These are phyloP conservation scores for Salisapilia sapeloensis DNA, from an alignment of 352 stramenopile species.

Conservation along the genomic window DNA sequence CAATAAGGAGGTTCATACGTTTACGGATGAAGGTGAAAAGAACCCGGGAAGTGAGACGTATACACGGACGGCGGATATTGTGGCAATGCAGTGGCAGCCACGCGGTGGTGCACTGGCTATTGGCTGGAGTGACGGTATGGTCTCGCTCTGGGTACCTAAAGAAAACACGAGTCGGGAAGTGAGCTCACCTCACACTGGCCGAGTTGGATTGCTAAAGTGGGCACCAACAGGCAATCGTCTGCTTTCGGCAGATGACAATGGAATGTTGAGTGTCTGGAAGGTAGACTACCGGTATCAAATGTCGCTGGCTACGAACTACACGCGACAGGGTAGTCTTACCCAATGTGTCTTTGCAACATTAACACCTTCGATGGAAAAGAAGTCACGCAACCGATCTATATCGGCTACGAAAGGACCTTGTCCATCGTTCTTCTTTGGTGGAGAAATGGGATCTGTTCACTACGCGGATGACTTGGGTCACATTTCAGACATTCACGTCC, in stretches of 20 bases:
- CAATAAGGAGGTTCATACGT: slow-evolving; percentile 81
- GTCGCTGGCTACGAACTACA: slow-evolving; percentile 66
- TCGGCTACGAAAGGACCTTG: too few species aligned
- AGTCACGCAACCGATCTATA: too few species aligned
- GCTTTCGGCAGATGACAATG: slow-evolving; percentile 80
- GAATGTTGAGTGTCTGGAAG: slow-evolving; percentile 75
- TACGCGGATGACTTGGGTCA: slow-evolving; percentile 87
- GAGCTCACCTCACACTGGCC: slow-evolving; percentile 61
- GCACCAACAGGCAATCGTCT: slow-evolving; percentile 73
- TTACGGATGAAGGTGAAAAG: slow-evolving; percentile 79
- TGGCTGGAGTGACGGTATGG: slow-evolving; percentile 78
- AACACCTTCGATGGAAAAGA: too few species aligned
- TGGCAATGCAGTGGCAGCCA: slow-evolving; percentile 81
- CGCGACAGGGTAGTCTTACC: slow-evolving; percentile 72
- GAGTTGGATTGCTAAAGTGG: slow-evolving; percentile 79
- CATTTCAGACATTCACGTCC: slow-evolving; percentile 78
- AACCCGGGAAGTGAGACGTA: slow-evolving; percentile 30
- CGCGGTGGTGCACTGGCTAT: slow-evolving; percentile 53
- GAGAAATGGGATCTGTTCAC: slow-evolving; percentile 78
- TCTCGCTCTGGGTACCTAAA: slow-evolving; percentile 69
- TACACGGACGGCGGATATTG: slow-evolving; percentile 42
- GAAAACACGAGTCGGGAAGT: slow-evolving; percentile 52
- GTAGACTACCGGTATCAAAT: slow-evolving; percentile 67
- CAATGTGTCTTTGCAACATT: slow-evolving; percentile 79
- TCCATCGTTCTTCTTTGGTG: slow-evolving; percentile 88